Percentiles rank a stretch among this genome's conserved stretches.
Evolutionary conservation across 2,329 filamentous ascomycete genomes (phyloP).

Genomic region (Albifimbria verrucaria): DNA sequence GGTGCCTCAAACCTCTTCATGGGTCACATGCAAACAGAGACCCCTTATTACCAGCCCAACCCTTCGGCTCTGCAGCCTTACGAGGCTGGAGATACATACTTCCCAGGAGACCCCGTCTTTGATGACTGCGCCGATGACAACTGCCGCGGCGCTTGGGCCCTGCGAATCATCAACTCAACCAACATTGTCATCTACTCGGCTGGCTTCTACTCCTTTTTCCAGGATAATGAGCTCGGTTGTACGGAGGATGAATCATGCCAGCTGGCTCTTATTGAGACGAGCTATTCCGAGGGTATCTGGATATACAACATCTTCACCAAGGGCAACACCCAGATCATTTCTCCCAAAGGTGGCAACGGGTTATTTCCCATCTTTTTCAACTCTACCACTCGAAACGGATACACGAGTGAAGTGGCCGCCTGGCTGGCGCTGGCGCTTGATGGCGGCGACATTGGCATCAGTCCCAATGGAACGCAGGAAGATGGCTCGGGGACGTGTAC

Average conservation of each 20-base stretch:
- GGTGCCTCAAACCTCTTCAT: slow-evolving; percentile 43
- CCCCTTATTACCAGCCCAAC: slow-evolving; percentile 45
- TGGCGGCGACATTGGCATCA: background rate
- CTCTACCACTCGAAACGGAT: slow-evolving; percentile 3
- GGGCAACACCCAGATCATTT: slow-evolving; percentile 8
- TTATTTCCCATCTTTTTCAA: slow-evolving; percentile 3
- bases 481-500: slow-evolving; percentile 2
- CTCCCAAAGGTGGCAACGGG: background rate
- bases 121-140: slow-evolving; percentile 9
- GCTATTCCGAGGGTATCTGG: slow-evolving; percentile 6
- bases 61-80: slow-evolving; percentile 39
- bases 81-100: slow-evolving; percentile 2
- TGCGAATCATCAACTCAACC: slow-evolving; percentile 50
- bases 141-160: slow-evolving; percentile 57
- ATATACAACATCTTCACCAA: slow-evolving; percentile 16
- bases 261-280: slow-evolving; percentile 6
- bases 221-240: slow-evolving; percentile 58
- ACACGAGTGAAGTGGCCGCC: slow-evolving; percentile 1
- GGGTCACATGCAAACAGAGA: slow-evolving; percentile 38
- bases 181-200: slow-evolving; percentile 50
- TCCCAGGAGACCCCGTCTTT: slow-evolving; percentile 9
- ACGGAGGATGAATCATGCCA: slow-evolving; percentile 21
- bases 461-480: background rate
- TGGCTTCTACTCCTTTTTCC: slow-evolving; percentile 59
- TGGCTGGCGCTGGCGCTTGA: slow-evolving; percentile 2